Base-by-base conservation (phyloP, 768 basidiomycete species). In the Tylopilus rubrobrunneus region DNA sequence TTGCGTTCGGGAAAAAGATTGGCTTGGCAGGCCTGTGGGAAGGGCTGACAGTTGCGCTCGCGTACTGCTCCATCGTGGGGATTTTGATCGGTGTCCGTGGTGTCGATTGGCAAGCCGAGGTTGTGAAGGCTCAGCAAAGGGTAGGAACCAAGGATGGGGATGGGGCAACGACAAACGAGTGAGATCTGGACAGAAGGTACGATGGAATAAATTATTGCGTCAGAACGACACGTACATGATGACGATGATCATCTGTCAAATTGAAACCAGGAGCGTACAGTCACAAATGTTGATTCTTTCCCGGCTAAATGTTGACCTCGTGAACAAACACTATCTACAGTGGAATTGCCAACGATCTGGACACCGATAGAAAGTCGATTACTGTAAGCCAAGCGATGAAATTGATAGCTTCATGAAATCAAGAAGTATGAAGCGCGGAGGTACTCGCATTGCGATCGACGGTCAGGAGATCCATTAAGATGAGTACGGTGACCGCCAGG, bases 21-120 rank as follows among this genome's bases (percentile, higher is more conserved):
- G 82, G 75, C 0, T 74, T 97, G 12, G 73, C 76, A 19, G 94
- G 94, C 0, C 78, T 97, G 15, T 97, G 93, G 94, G 76, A 87
- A 39, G 93, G 93, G 14, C 72, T 95, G 37, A 89, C 88, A 0
- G 64, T 80, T 5, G 83, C 87, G 1, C 73, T 92, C 23, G 71
- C 88, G 17, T 92, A 47, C 68, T 83, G 14, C 84, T 85, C 69
- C 74, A 76, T 43, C 8, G 65, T 82, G 15, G 85, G 86, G 3
- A 75, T 81, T 2, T 75, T 73, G 63, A 60, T 84, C 1, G 80
- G 76, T 46, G 34, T 89, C 15, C 64, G 70, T 2, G 48, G 65
- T 21, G 81, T 87, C 5, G 77, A 92, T 66, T 92, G 90, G 90
- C 65, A 81, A 62, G 84, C 85, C 58, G 87, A 86, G 51, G 53